Base-by-base conservation (phyloP, 768 basidiomycete species). In the Lentinula guzmanii region DNA sequence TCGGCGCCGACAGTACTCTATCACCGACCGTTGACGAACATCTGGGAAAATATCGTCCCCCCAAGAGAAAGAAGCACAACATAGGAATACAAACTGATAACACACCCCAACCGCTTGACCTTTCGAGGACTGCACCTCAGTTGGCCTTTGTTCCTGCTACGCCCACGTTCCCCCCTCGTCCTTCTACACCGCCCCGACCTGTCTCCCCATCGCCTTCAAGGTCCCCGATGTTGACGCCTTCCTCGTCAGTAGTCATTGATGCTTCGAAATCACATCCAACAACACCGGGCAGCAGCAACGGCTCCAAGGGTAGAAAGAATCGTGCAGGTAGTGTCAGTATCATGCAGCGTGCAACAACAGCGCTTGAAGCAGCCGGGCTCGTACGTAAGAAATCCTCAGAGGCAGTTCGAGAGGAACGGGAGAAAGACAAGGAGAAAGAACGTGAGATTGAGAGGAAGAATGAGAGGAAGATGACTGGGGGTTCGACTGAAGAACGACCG, bases 281-380 rank as follows among this genome's bases (percentile, higher is more conserved):
- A 2, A 91, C 90, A 0, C 90, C 92, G 0, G 82, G 80, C 24
- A 80, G 86, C 15, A 85, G 83, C 64, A 61, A 80, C 46, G 74
- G 78, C 35, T 71, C 75, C 46, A 87, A 84, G 64, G 78, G 79
- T 18, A 79, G 86, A 52, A 95, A 95, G 70, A 77, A 74, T 28
- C 81, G 95, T 15, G 86, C 93, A 2, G 91, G 93, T 5, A 96
- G 95, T 61, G 91, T 98, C 56, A 95, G 89, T 68, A 97, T 98
- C 71, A 91, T 98, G 83, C 95, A 98, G 67, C 86, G 95, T 28
- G 95, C 93, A 0, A 95, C 94, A 2, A 96, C 93, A 1, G 93
- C 90, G 1, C 79, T 94, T 28, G 91, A 93, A 70, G 93, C 91
- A 9, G 90, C 89, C 11, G 90, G 92, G 2, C 73, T 95, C 9